phyloP scores from a whole-genome alignment of 495 filamentous ascomycete genomes.

The Neurospora sp. region DNA sequence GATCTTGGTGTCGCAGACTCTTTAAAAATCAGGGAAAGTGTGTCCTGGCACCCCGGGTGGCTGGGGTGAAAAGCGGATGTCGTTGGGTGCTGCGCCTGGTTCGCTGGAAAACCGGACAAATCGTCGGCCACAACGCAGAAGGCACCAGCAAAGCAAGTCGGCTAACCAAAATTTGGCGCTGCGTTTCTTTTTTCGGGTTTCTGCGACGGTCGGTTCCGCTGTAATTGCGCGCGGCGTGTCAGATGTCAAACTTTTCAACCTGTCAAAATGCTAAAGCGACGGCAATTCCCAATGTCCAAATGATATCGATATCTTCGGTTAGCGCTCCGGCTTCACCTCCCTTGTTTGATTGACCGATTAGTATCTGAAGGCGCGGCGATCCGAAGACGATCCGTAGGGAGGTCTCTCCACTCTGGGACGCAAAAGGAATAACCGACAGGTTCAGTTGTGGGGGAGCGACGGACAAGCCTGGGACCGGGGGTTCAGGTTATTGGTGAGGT shows the following conservation, averaged over 20 bases:
- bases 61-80: not conserved
- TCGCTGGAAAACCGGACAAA: not conserved
- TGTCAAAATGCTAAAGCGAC: not conserved
- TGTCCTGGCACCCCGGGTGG: not conserved
- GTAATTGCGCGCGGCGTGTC: not conserved
- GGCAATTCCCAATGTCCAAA: not conserved
- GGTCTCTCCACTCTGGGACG: not conserved
- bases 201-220: not conserved
- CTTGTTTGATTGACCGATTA: not conserved
- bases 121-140: not conserved
- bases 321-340: not conserved
- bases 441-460: not conserved
- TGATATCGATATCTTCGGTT: not conserved
- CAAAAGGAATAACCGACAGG: not conserved
- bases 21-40: slow-evolving; percentile 14
- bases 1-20: slow-evolving; percentile 9
- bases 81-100: not conserved
- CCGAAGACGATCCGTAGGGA: not conserved
- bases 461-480: not conserved
- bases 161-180: not conserved
- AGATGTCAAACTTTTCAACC: not conserved
- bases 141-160: not conserved
- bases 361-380: not conserved
- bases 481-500: not conserved
- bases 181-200: not conserved